These are phyloP conservation scores for Irpex sp. DNA, from an alignment of 1,284 basidiomycete species.

Conservation along the genomic window DNA sequence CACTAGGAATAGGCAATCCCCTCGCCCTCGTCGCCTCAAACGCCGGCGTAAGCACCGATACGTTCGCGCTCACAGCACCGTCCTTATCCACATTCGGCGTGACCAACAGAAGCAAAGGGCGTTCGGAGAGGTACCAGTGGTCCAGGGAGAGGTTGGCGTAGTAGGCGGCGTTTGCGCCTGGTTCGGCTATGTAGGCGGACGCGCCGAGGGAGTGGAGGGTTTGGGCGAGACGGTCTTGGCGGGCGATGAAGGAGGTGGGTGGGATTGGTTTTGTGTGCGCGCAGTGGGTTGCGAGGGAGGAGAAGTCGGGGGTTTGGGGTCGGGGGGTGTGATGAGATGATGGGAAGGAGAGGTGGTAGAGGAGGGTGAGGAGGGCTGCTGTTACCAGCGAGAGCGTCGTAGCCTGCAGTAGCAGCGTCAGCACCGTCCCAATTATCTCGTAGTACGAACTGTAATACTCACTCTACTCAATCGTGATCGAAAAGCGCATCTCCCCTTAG, in stretches of 20 bases:
- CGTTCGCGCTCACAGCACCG: conserved; percentile 33
- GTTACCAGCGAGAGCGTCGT: not conserved
- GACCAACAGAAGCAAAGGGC: conserved; percentile 72
- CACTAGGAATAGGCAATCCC: conserved; percentile 49
- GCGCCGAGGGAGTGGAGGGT: conserved; percentile 47
- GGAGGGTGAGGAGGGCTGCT: conserved; percentile 1
- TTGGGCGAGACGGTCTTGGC: conserved; percentile 52
- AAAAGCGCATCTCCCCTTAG: not conserved
- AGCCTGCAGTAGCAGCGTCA: not conserved
- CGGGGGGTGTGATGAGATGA: not conserved
- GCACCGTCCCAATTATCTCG: not conserved
- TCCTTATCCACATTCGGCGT: conserved; percentile 34
- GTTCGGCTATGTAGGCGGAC: conserved; percentile 71
- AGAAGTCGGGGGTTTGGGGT: conserved; percentile 26
- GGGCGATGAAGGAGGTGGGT: conserved; percentile 41
- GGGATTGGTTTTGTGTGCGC: conserved; percentile 45
- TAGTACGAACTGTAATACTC: not conserved
- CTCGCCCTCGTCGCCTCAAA: conserved; percentile 77
- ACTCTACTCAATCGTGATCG: not conserved
- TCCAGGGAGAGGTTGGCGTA: conserved; percentile 65
- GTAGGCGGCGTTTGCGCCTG: conserved; percentile 68
- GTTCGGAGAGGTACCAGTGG: conserved; percentile 72
- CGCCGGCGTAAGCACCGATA: conserved; percentile 69
- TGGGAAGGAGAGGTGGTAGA: conserved; percentile 10
- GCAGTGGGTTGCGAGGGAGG: conserved; percentile 47